Conservation (phyloP, 2,329 filamentous ascomycete genomes). For the Phyllosticta capitalensis region DNA sequence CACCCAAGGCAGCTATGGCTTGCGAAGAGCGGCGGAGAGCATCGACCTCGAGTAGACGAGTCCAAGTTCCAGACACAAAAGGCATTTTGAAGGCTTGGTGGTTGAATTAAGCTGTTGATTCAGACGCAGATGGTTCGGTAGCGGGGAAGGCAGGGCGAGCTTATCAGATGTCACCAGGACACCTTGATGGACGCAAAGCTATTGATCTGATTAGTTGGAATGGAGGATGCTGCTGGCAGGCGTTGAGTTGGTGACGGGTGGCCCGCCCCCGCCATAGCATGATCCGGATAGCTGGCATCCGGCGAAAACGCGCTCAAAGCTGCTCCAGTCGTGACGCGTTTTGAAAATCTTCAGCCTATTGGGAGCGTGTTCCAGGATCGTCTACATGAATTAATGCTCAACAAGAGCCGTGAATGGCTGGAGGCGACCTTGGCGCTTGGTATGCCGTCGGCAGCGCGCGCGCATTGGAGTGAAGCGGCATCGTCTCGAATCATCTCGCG, state of each 20-base stretch:
- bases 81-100: neutral
- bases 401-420: neutral
- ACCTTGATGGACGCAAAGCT: too few relatives aligned
- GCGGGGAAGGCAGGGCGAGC: neutral
- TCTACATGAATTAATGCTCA: neutral
- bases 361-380: neutral
- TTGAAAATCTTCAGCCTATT: neutral
- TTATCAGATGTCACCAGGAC: neutral
- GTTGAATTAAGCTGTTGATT: neutral
- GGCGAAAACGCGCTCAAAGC: neutral
- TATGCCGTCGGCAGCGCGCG: neutral
- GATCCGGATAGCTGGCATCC: neutral
- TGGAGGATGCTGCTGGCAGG: neutral
- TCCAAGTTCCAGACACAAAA: constrained; percentile 25
- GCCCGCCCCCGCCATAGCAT: neutral
- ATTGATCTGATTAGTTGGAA: neutral
- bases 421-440: neutral
- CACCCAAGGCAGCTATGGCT: constrained; percentile 50
- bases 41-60: constrained; percentile 23
- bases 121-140: neutral
- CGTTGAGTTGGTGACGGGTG: neutral
- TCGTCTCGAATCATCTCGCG: neutral
- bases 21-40: constrained; percentile 65
- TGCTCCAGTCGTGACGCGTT: too few relatives aligned
- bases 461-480: neutral